Percentiles rank a stretch among this genome's conserved stretches.
phyloP scores from a whole-genome alignment of 2,329 filamentous ascomycete species.

The Arachnomyces sp. region DNA sequence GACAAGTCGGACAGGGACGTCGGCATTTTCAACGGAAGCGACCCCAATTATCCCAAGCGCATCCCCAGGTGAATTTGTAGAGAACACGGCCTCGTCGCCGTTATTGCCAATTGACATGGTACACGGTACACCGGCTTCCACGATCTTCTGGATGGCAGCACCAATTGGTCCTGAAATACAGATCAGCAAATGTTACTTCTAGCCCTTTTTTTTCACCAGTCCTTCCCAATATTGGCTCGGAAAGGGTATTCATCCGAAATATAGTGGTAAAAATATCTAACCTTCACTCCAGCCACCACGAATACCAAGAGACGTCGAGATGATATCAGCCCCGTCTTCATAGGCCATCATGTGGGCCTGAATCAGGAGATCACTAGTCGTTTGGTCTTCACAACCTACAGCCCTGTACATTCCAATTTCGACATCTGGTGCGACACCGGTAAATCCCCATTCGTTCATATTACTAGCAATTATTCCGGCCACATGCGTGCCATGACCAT shows the following conservation, averaged over 20 bases:
- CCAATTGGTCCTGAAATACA: conserved; percentile 4
- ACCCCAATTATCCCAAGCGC: conserved; percentile 3
- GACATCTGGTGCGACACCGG: conserved; percentile 51
- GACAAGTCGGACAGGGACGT: conserved; percentile 4
- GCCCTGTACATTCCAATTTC: conserved; percentile 51
- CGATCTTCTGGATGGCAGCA: conserved; percentile 6
- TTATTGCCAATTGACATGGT: conserved; percentile 5
- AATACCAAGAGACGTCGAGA: conserved; percentile 29
- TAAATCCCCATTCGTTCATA: conserved; percentile 46
- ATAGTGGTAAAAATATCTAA: not conserved
- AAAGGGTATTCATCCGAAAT: too few relatives aligned
- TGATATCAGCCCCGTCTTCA: conserved; percentile 45
- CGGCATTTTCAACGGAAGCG: conserved; percentile 8
- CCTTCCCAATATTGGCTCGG: too few relatives aligned
- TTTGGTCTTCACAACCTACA: conserved; percentile 48
- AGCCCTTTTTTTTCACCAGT: too few relatives aligned
- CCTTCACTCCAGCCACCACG: conserved; percentile 26
- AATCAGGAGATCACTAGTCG: conserved; percentile 52
- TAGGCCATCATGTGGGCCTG: conserved; percentile 54
- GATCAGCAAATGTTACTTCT: too few relatives aligned
- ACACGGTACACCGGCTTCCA: conserved; percentile 4
- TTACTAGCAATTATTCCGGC: conserved; percentile 57
- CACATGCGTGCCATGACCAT: conserved; percentile 56
- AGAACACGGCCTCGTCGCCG: conserved; percentile 4
- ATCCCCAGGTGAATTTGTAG: conserved; percentile 6